Percentiles rank a stretch among this genome's conserved stretches.
phyloP scores from a whole-genome alignment of 2,329 filamentous ascomycete species.

The Hymenoscyphus fructigenus region DNA sequence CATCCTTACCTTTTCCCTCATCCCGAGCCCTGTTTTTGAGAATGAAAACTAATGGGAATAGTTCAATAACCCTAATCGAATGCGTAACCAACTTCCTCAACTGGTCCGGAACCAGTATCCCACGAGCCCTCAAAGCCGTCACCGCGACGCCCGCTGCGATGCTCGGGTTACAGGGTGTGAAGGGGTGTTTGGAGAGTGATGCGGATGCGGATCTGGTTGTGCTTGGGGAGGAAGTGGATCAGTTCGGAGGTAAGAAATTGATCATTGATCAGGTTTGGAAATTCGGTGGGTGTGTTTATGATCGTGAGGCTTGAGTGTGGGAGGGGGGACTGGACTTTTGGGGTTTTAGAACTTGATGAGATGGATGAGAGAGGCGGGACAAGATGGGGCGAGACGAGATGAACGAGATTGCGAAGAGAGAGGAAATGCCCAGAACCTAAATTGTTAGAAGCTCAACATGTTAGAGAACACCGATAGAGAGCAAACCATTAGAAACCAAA shows the following conservation, averaged over 20 bases:
- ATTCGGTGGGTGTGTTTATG: constrained; percentile 28
- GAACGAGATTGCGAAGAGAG: too few species aligned
- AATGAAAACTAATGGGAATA: constrained; percentile 32
- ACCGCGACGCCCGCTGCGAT: constrained; percentile 76
- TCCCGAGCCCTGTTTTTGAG: not conserved
- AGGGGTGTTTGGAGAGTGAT: constrained; percentile 63
- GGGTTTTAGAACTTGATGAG: not conserved
- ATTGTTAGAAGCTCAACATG: too few species aligned
- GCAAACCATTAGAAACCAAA: too few species aligned
- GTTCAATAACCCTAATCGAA: constrained; percentile 72
- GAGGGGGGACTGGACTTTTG: not conserved
- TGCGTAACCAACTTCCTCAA: constrained; percentile 79
- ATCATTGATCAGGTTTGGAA: constrained; percentile 33
- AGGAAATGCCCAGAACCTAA: too few species aligned
- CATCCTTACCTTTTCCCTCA: not conserved
- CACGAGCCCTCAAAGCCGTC: constrained; percentile 69
- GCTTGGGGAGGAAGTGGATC: constrained; percentile 53
- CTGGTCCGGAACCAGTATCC: constrained; percentile 68
- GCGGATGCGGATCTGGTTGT: constrained; percentile 71
- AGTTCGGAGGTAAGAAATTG: constrained; percentile 49
- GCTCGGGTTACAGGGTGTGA: constrained; percentile 65
- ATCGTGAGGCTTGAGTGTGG: not conserved
- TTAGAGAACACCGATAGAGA: too few species aligned
- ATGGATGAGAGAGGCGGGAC: too few species aligned
- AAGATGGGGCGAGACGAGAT: too few species aligned